Conservation (phyloP, 345 rosid species). For the Euphorbia lathyris region DNA sequence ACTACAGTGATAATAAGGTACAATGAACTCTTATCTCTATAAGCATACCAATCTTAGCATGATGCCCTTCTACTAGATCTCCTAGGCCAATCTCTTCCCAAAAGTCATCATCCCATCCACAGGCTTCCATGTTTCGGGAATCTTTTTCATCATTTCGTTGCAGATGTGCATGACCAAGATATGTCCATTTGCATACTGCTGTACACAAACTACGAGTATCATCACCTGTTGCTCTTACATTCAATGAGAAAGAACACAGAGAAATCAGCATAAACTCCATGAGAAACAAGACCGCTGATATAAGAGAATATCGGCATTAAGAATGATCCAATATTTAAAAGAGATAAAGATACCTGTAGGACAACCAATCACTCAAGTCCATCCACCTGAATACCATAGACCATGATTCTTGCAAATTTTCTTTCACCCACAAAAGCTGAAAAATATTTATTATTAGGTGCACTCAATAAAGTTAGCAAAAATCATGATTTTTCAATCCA, state of each 20-base stretch:
- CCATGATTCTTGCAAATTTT: conserved; percentile 91
- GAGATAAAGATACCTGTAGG: conserved; percentile 55
- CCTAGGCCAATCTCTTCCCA: conserved; percentile 99
- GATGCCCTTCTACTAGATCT: conserved; percentile 91
- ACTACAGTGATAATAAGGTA: background rate
- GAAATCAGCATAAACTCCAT: conserved; percentile 3
- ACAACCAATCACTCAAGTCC: conserved; percentile 99
- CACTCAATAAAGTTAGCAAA: background rate
- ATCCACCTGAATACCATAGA: conserved; percentile 95
- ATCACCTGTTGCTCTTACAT: conserved; percentile 84
- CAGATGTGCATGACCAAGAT: conserved; percentile 99
- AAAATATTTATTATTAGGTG: conserved; percentile 10
- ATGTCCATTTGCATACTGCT: conserved; percentile 95
- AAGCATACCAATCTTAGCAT: conserved; percentile 84
- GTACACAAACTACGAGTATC: conserved; percentile 97
- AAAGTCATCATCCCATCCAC: conserved; percentile 99
- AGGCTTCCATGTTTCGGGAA: conserved; percentile 90
- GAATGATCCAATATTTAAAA: conserved; percentile 3
- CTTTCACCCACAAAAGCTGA: conserved; percentile 98
- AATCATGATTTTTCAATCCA: background rate
- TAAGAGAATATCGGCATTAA: conserved; percentile 8
- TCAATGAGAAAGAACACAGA: background rate
- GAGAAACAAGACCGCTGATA: conserved; percentile 1
- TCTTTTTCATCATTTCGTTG: conserved; percentile 64
- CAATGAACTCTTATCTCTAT: conserved; percentile 4